These are phyloP conservation scores for Penicillium sp. DNA, from an alignment of 2,329 filamentous ascomycete species.

Conservation along the genomic window DNA sequence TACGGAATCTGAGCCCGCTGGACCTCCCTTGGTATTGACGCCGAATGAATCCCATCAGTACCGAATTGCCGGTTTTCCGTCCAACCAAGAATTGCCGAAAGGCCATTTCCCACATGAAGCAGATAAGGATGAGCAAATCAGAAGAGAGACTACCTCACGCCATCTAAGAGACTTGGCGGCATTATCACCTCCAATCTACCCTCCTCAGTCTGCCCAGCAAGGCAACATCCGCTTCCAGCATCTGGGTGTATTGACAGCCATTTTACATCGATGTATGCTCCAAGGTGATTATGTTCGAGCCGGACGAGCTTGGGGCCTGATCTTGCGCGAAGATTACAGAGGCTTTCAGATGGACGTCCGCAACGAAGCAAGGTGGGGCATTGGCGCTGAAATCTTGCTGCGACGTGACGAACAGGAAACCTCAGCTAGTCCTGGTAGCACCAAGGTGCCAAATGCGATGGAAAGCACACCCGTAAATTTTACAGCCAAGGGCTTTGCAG, in stretches of 20 bases:
- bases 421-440: background rate
- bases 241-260: conserved; percentile 63
- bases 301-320: conserved; percentile 69
- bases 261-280: conserved; percentile 71
- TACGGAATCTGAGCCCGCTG: conserved; percentile 19
- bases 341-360: conserved; percentile 66
- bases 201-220: conserved; percentile 33
- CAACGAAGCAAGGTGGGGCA: conserved; percentile 69
- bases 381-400: conserved; percentile 82
- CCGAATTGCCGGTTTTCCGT: conserved; percentile 41
- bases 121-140: conserved; percentile 13
- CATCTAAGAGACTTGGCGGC: conserved; percentile 29
- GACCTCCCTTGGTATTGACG: conserved; percentile 32
- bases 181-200: conserved; percentile 36
- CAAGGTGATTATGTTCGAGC: conserved; percentile 70
- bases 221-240: conserved; percentile 51
- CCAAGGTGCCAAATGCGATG: background rate
- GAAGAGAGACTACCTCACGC: conserved; percentile 11
- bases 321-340: conserved; percentile 61
- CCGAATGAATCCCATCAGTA: conserved; percentile 46
- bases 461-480: conserved; percentile 29
- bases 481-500: conserved; percentile 52
- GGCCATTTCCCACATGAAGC: conserved; percentile 44
- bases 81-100: conserved; percentile 39
- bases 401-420: conserved; percentile 44